phyloP scores from a whole-genome alignment of 1,284 basidiomycete genomes.

The Sporisorium scitamineum region DNA sequence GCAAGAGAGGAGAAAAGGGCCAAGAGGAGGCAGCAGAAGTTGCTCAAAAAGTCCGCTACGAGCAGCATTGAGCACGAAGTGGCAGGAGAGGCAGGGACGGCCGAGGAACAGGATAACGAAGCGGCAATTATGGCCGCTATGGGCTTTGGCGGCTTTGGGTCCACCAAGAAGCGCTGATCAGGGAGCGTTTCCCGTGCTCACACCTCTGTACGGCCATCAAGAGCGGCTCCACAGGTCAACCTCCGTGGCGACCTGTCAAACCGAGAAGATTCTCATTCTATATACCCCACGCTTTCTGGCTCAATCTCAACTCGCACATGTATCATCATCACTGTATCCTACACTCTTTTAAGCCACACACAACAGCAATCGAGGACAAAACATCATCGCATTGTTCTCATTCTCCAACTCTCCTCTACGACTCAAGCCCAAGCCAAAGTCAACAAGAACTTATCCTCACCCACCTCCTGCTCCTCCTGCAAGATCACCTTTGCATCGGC shows the following conservation, averaged over 20 bases:
- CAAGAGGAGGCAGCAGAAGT: conserved; percentile 80
- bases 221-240: no score
- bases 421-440: conserved; percentile 63
- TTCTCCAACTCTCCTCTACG: background rate
- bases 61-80: background rate
- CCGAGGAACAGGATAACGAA: conserved; percentile 60
- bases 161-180: conserved; percentile 73
- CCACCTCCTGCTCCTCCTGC: conserved; percentile 88
- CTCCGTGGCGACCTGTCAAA: no score
- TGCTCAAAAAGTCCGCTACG: conserved; percentile 70
- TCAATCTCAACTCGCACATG: background rate
- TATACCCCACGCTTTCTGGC: background rate
- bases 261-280: background rate
- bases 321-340: conserved; percentile 4
- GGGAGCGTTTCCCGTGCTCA: background rate
- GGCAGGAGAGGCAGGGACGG: background rate
- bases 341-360: background rate
- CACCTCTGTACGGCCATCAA: no score
- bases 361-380: background rate
- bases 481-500: conserved; percentile 74
- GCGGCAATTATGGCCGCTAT: conserved; percentile 83
- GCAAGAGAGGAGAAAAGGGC: conserved; percentile 75
- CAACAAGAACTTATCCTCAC: conserved; percentile 80
- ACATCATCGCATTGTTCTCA: background rate
- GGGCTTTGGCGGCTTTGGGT: conserved; percentile 92